Conservation (phyloP, 192 early-diverging fungal genomes). For the Spinellus fusiger region DNA sequence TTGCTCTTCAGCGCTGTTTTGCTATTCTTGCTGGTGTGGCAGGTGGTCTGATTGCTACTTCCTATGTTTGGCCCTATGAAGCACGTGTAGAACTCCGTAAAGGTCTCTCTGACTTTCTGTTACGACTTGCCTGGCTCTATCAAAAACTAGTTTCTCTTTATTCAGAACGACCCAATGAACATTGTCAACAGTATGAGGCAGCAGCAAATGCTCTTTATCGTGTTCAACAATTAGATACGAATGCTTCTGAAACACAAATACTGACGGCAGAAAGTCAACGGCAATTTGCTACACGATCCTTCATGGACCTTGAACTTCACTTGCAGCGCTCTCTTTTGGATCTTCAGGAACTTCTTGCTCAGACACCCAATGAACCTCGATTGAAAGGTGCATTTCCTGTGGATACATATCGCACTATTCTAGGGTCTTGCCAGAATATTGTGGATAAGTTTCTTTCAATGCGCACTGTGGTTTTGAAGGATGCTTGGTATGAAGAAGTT, state of each 20-base stretch:
- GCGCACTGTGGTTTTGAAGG: constrained; percentile 60
- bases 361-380: constrained; percentile 78
- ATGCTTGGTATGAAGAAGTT: constrained; percentile 45
- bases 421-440: constrained; percentile 69
- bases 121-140: constrained; percentile 68
- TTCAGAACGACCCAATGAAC: constrained; percentile 19
- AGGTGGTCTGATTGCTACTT: constrained; percentile 60
- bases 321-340: constrained; percentile 63
- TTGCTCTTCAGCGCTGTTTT: constrained; percentile 58
- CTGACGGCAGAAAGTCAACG: constrained; percentile 13
- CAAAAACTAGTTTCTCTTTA: constrained; percentile 59
- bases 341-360: constrained; percentile 52
- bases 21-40: constrained; percentile 69
- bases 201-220: background rate
- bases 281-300: constrained; percentile 42
- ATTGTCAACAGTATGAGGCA: background rate
- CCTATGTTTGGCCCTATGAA: constrained; percentile 81
- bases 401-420: constrained; percentile 56
- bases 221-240: background rate
- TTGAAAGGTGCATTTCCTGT: constrained; percentile 75
- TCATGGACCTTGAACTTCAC: constrained; percentile 65
- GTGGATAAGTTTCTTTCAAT: constrained; percentile 74
- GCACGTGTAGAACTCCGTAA: constrained; percentile 77
- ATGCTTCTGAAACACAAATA: constrained; percentile 19
- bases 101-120: constrained; percentile 64